Percentiles rank a stretch among this genome's conserved stretches.
Evolutionary conservation across 441 rosid genomes (phyloP).

Genomic region (Geranium incanum): DNA sequence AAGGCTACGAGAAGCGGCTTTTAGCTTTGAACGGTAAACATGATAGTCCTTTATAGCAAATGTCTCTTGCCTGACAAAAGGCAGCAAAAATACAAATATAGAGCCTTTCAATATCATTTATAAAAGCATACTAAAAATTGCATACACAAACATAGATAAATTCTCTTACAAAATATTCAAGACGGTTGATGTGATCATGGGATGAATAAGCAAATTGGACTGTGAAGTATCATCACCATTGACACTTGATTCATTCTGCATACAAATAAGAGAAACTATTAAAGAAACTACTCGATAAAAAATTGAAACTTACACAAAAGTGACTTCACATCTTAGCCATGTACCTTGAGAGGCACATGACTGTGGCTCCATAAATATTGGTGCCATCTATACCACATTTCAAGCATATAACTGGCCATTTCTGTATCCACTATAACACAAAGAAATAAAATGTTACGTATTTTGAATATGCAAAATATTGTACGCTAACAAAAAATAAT

Average conservation of each 20-base stretch:
- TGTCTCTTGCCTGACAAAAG: slow-evolving; percentile 37
- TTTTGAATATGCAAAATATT: slow-evolving; percentile 1
- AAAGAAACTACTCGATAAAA: slow-evolving; percentile 9
- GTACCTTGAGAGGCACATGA: slow-evolving; percentile 47
- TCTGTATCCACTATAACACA: slow-evolving; percentile 50
- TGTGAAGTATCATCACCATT: slow-evolving; percentile 35
- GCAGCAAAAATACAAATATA: neutral
- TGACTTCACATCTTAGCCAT: neutral
- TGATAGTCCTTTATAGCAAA: slow-evolving; percentile 52
- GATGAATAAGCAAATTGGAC: slow-evolving; percentile 54
- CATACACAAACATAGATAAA: slow-evolving; percentile 8
- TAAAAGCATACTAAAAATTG: neutral
- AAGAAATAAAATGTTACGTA: slow-evolving; percentile 18
- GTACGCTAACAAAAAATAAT: slow-evolving; percentile 6
- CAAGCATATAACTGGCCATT: slow-evolving; percentile 61
- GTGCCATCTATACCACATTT: slow-evolving; percentile 97
- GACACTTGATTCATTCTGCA: slow-evolving; percentile 44
- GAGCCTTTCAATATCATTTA: neutral
- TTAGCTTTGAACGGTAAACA: slow-evolving; percentile 40
- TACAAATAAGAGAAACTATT: slow-evolving; percentile 22
- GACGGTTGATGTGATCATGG: slow-evolving; percentile 48
- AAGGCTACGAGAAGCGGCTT: slow-evolving; percentile 46
- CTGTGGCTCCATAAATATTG: slow-evolving; percentile 65
- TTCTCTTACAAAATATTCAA: slow-evolving; percentile 59
- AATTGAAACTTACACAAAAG: neutral